Conservation (phyloP, 805 yeast genomes). For the Monosporozyma yasuniensis region DNA sequence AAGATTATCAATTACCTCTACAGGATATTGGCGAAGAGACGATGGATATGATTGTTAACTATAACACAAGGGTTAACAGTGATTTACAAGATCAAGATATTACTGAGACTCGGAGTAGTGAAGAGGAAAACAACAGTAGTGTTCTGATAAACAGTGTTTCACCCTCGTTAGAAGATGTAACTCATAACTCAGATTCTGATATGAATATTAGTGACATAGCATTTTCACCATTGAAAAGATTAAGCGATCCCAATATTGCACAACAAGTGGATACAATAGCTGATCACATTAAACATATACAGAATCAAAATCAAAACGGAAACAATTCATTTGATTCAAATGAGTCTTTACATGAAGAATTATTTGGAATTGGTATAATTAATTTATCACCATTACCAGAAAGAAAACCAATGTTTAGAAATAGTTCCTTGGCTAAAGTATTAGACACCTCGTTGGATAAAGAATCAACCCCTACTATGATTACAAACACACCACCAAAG, state of each 20-base stretch:
- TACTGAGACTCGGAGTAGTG: neutral
- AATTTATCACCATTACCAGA: constrained; percentile 2
- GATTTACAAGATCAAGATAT: neutral
- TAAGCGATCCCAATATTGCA: neutral
- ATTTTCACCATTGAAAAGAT: neutral
- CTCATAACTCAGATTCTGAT: neutral
- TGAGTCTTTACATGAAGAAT: neutral
- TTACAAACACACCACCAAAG: constrained; percentile 4
- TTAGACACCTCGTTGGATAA: neutral
- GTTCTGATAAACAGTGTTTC: neutral
- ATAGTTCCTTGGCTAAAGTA: constrained; percentile 1
- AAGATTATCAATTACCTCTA: constrained; percentile 16
- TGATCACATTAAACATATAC: neutral
- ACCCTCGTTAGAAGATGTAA: neutral
- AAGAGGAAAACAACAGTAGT: neutral
- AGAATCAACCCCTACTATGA: neutral
- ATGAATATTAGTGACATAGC: neutral
- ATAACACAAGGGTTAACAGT: constrained; percentile 17
- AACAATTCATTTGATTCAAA: neutral
- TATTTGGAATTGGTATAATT: constrained; percentile 1
- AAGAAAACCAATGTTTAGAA: constrained; percentile 1
- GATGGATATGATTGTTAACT: constrained; percentile 25
- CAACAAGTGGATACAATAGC: neutral
- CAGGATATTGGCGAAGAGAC: constrained; percentile 29
- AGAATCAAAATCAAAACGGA: no score